A percentile compares a stretch with the other conserved stretches of the same genome.
These are phyloP conservation scores for Rhodofomes roseus DNA, from an alignment of 1,284 basidiomycete genomes.

Conservation along the genomic window DNA sequence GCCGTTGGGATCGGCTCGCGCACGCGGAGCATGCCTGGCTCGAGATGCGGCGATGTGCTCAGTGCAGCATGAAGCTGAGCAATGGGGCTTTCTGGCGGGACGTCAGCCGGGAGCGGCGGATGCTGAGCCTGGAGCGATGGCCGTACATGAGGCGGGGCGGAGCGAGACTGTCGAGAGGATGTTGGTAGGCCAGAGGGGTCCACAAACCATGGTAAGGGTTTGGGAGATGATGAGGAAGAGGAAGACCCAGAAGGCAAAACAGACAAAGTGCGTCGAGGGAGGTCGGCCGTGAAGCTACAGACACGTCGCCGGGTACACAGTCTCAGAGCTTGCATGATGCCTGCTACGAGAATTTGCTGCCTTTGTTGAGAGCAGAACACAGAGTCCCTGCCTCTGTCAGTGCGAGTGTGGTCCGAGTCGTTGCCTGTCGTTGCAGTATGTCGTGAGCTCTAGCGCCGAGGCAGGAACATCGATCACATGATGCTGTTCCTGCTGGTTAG, in stretches of 20 bases:
- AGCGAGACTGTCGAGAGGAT: constrained; percentile 8
- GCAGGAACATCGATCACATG: no score
- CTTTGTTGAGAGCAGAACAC: no score
- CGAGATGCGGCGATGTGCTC: constrained; percentile 56
- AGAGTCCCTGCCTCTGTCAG: no score
- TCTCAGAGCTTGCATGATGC: constrained; percentile 3
- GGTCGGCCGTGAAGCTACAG: neutral
- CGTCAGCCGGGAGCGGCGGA: constrained; percentile 42
- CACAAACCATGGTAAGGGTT: constrained; percentile 49
- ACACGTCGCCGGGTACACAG: constrained; percentile 6
- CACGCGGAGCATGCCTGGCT: constrained; percentile 51
- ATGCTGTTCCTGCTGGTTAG: neutral
- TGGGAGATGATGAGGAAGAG: constrained; percentile 6
- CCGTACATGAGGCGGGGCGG: constrained; percentile 31
- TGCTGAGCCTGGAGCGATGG: constrained; percentile 20
- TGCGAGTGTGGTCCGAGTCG: no score
- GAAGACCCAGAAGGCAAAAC: constrained; percentile 5
- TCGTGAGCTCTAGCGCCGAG: no score
- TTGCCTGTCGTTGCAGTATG: no score
- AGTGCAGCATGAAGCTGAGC: constrained; percentile 49
- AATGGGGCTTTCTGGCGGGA: constrained; percentile 35
- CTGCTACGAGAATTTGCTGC: no score
- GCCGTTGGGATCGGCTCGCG: constrained; percentile 42
- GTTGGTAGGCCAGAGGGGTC: constrained; percentile 33
- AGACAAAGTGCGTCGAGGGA: constrained; percentile 15